phyloP scores from a whole-genome alignment of 768 basidiomycete species.

The Phylloporus scabripes region DNA sequence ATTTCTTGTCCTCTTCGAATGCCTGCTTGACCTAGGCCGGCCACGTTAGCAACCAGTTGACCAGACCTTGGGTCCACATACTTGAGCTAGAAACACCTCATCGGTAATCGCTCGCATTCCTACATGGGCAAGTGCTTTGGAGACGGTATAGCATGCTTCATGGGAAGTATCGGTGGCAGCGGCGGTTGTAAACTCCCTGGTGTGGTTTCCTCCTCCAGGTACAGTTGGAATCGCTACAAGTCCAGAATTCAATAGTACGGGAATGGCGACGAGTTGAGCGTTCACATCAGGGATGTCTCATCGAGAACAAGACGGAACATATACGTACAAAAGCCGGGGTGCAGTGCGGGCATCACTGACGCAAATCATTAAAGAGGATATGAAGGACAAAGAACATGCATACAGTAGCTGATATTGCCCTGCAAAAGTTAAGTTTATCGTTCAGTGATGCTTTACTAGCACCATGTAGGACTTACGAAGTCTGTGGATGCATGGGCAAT shows the following conservation, averaged over 20 bases:
- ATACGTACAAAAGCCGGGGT: constrained; percentile 55
- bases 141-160: constrained; percentile 57
- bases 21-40: constrained; percentile 40
- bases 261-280: background rate
- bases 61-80: constrained; percentile 18
- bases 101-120: constrained; percentile 70
- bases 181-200: constrained; percentile 56
- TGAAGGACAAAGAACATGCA: background rate
- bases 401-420: constrained; percentile 68
- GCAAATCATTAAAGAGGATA: constrained; percentile 2
- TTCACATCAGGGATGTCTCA: background rate
- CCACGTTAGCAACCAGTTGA: background rate
- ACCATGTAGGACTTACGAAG: constrained; percentile 64
- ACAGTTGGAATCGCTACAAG: constrained; percentile 68
- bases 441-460: too few species aligned
- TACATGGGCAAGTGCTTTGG: constrained; percentile 65
- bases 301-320: background rate
- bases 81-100: constrained; percentile 55
- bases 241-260: background rate
- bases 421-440: constrained; percentile 1
- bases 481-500: constrained; percentile 73
- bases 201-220: constrained; percentile 72
- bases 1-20: constrained; percentile 42
- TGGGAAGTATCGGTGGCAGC: constrained; percentile 60
- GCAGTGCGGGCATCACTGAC: constrained; percentile 59